Conservation (phyloP, 768 basidiomycete species). For the Boletus reticuloceps region DNA sequence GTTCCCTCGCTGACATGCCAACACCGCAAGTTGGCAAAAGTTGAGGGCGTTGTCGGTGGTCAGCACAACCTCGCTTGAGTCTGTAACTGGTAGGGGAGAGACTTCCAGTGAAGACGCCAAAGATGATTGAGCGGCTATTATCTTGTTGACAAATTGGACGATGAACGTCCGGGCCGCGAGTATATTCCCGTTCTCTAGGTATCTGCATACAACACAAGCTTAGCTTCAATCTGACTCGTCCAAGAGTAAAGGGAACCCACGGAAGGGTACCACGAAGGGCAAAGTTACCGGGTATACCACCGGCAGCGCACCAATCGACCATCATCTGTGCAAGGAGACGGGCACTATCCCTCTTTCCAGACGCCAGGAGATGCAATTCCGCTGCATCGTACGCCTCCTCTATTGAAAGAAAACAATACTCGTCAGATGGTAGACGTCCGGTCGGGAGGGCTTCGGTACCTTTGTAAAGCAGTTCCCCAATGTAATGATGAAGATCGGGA, state of each 20-base stretch:
- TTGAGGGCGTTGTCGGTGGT: slow-evolving; percentile 79
- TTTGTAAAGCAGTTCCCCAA: slow-evolving; percentile 86
- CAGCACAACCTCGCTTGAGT: slow-evolving; percentile 61
- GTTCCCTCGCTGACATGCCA: slow-evolving; percentile 84
- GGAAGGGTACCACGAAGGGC: slow-evolving; percentile 85
- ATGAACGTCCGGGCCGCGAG: slow-evolving; percentile 94
- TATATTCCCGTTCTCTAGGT: slow-evolving; percentile 83
- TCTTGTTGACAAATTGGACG: slow-evolving; percentile 65
- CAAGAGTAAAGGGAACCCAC: slow-evolving; percentile 38
- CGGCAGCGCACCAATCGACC: slow-evolving; percentile 68
- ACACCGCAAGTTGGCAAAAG: slow-evolving; percentile 85
- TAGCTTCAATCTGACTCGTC: not conserved
- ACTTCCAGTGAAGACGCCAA: slow-evolving; percentile 40
- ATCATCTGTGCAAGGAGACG: slow-evolving; percentile 84
- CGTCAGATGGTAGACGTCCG: not conserved
- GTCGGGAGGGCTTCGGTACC: slow-evolving; percentile 41
- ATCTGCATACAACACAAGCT: slow-evolving; percentile 40
- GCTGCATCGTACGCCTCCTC: slow-evolving; percentile 76
- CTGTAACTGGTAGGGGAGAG: slow-evolving; percentile 43
- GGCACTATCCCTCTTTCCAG: slow-evolving; percentile 88
- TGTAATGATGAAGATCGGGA: slow-evolving; percentile 81
- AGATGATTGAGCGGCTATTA: slow-evolving; percentile 48
- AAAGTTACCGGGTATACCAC: slow-evolving; percentile 63
- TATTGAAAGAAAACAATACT: slow-evolving; percentile 27
- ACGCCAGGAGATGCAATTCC: slow-evolving; percentile 79